phyloP scores from a whole-genome alignment of 2,329 filamentous ascomycete genomes.

The Aspergillus tamarii region DNA sequence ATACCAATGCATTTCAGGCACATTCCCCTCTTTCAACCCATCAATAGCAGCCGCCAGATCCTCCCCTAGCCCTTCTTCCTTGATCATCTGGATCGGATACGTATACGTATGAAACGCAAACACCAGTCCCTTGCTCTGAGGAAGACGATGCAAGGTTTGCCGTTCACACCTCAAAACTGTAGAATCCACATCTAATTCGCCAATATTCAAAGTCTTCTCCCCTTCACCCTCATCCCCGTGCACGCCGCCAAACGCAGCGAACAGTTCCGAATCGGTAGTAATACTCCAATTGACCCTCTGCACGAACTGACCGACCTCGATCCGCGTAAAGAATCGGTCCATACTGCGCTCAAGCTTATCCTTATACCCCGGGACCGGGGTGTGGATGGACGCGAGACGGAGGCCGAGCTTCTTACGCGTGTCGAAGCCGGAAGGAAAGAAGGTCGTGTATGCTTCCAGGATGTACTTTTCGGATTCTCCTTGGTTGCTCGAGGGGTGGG shows the following conservation, averaged over 20 bases:
- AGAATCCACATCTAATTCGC: conserved; percentile 51
- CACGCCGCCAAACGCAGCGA: conserved; percentile 38
- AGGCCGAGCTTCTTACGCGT: conserved; percentile 58
- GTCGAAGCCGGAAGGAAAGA: conserved; percentile 63
- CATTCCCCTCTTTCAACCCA: conserved; percentile 59
- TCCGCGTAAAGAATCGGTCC: conserved; percentile 62
- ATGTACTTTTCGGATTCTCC: conserved; percentile 49
- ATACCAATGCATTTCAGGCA: conserved; percentile 61
- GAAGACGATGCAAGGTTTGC: conserved; percentile 64
- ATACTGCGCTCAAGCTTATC: conserved; percentile 61
- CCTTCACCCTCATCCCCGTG: conserved; percentile 4
- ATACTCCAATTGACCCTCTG: conserved; percentile 57
- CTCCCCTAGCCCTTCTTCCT: conserved; percentile 59
- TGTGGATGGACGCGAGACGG: conserved; percentile 59
- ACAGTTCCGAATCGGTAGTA: conserved; percentile 43
- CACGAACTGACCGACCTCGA: conserved; percentile 59
- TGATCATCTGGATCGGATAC: conserved; percentile 59
- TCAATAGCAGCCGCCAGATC: conserved; percentile 62
- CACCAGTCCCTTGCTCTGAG: conserved; percentile 56
- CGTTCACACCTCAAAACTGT: conserved; percentile 60
- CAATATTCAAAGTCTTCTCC: conserved; percentile 27
- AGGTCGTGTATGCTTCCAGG: conserved; percentile 59
- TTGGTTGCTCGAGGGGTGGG: conserved; percentile 16
- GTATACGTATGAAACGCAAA: conserved; percentile 67
- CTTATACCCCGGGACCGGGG: conserved; percentile 61